Evolutionary conservation across 1,284 basidiomycete species (phyloP).

Genomic region (Omphalotus olearius): DNA sequence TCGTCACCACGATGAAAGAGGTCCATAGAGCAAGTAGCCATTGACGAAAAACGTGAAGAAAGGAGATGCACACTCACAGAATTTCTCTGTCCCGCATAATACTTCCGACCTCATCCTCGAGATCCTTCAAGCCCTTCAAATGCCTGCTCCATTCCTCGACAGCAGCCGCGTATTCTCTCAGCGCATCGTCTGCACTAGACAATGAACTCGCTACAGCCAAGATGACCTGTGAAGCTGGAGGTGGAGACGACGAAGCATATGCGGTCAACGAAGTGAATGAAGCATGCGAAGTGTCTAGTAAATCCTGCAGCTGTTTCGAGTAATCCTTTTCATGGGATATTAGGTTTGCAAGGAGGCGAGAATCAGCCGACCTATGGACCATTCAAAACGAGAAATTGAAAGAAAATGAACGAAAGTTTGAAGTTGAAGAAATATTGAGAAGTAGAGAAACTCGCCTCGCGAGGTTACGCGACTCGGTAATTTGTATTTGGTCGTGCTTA

Average conservation of each 20-base stretch:
- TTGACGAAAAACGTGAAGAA: not conserved
- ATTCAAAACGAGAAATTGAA: conserved; percentile 29
- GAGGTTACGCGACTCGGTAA: too few relatives aligned
- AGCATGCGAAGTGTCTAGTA: conserved; percentile 56
- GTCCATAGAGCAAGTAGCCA: not conserved
- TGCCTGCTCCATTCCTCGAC: conserved; percentile 64
- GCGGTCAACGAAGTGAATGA: conserved; percentile 67
- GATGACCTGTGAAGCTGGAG: conserved; percentile 53
- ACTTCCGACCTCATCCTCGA: conserved; percentile 69
- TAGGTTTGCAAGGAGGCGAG: conserved; percentile 63
- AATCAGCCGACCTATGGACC: conserved; percentile 71
- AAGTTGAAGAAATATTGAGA: too few relatives aligned
- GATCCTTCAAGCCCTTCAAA: conserved; percentile 51
- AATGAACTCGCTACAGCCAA: conserved; percentile 55
- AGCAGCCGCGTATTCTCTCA: conserved; percentile 52
- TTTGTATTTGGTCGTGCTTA: too few relatives aligned
- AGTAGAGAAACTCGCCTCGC: too few relatives aligned
- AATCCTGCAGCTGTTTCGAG: conserved; percentile 48
- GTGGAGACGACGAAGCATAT: conserved; percentile 63
- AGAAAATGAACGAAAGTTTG: not conserved
- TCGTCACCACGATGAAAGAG: not conserved
- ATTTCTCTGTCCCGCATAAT: conserved; percentile 74
- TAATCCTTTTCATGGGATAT: conserved; percentile 70
- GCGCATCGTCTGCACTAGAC: conserved; percentile 61
- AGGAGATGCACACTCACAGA: conserved; percentile 44